A percentile compares a stretch with the other conserved stretches of the same genome.
Evolutionary conservation across 2,329 filamentous ascomycete species (phyloP).

Genomic region (Coniosporium tulheliwenetii): DNA sequence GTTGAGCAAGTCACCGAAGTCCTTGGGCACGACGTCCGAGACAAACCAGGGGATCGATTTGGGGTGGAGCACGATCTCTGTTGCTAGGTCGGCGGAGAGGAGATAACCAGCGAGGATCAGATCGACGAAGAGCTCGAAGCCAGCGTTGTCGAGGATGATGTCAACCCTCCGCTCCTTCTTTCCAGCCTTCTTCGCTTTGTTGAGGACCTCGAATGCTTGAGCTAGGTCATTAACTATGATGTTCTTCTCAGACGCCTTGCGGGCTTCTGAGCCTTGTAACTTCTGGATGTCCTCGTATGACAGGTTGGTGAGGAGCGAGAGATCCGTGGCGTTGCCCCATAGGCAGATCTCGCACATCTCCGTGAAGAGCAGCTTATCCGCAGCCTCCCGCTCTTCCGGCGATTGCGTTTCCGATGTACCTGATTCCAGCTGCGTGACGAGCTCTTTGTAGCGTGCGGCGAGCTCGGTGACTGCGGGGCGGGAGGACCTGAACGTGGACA

Average conservation of each 20-base stretch:
- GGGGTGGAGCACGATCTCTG: conserved; percentile 73
- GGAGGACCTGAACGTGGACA: conserved; percentile 81
- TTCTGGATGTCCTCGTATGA: conserved; percentile 96
- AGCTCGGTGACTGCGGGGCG: conserved; percentile 74
- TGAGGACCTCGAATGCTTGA: conserved; percentile 53
- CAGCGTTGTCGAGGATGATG: conserved; percentile 91
- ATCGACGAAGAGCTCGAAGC: conserved; percentile 94
- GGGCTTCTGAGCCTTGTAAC: conserved; percentile 74
- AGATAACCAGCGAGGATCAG: conserved; percentile 84
- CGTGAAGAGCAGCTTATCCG: conserved; percentile 64
- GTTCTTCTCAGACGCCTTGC: conserved; percentile 79
- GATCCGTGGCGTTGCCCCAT: conserved; percentile 93
- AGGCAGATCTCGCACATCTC: conserved; percentile 96
- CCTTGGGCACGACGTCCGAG: conserved; percentile 75
- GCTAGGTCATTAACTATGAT: conserved; percentile 78
- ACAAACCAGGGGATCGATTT: conserved; percentile 98
- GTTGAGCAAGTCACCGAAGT: conserved; percentile 70
- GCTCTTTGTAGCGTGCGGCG: conserved; percentile 59
- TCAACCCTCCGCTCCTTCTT: conserved; percentile 62
- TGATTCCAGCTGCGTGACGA: conserved; percentile 49
- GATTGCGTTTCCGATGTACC: conserved; percentile 27
- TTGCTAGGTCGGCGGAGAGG: conserved; percentile 70
- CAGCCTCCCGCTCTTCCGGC: conserved; percentile 41
- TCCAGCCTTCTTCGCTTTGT: conserved; percentile 46
- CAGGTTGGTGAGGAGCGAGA: conserved; percentile 77